phyloP scores from a whole-genome alignment of 2,329 filamentous ascomycete species.

The Allantophomopsis cytisporea region DNA sequence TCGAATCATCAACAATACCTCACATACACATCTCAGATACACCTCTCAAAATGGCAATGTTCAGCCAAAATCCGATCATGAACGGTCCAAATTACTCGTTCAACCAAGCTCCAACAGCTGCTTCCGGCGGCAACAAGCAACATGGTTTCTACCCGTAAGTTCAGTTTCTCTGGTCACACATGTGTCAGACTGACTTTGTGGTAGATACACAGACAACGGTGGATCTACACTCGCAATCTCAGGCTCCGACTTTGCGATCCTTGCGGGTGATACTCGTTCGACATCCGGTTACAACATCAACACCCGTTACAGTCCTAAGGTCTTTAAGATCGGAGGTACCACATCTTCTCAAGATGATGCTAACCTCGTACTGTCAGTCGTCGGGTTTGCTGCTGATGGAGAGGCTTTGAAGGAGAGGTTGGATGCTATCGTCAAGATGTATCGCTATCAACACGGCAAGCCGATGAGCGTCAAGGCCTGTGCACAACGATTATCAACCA shows the following conservation, averaged over 20 bases:
- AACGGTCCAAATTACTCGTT: slow-evolving; percentile 59
- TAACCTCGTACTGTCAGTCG: slow-evolving; percentile 81
- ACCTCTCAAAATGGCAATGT: slow-evolving; percentile 43
- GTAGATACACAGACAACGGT: slow-evolving; percentile 92
- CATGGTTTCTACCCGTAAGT: slow-evolving; percentile 88
- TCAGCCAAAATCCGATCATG: slow-evolving; percentile 56
- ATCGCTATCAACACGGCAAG: slow-evolving; percentile 96
- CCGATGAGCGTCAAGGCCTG: slow-evolving; percentile 89
- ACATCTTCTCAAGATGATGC: slow-evolving; percentile 75
- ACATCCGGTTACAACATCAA: slow-evolving; percentile 99
- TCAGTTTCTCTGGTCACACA: not conserved
- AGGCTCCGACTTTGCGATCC: slow-evolving; percentile 86
- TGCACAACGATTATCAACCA: slow-evolving; percentile 86
- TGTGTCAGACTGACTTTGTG: slow-evolving; percentile 1
- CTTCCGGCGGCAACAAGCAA: slow-evolving; percentile 44
- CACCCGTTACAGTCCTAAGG: slow-evolving; percentile 86
- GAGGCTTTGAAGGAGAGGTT: slow-evolving; percentile 87
- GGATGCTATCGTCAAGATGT: slow-evolving; percentile 95
- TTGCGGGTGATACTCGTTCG: slow-evolving; percentile 93
- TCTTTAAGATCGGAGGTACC: slow-evolving; percentile 92
- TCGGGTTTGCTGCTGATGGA: slow-evolving; percentile 91
- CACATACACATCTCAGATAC: too few species aligned
- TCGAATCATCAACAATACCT: too few species aligned
- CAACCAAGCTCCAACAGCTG: slow-evolving; percentile 41
- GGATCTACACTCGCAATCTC: slow-evolving; percentile 92